Base-by-base conservation (phyloP, 495 filamentous ascomycete genomes). In the Neurospora sp. region DNA sequence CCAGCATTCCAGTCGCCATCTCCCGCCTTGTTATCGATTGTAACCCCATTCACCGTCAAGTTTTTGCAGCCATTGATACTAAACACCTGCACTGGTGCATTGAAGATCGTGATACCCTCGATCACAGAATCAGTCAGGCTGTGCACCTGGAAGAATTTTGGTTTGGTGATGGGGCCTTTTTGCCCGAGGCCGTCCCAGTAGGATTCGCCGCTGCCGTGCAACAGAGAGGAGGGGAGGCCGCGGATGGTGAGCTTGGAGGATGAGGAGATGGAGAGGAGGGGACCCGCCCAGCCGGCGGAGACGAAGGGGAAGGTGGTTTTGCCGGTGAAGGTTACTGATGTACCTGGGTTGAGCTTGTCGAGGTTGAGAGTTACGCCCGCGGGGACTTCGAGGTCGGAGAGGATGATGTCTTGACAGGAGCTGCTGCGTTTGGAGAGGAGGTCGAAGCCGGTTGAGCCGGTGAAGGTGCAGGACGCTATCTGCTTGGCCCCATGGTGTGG, bases 61-160 rank as follows among this genome's bases (percentile, higher is more conserved):
- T 86, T 83, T n/a, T 81, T 79, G 2, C 81, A 78, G 8, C 80
- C 78, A 78, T 88, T 84, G 71, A 92, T 86, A 72, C 82, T 86
- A 78, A 92, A 86, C 31, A 80, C 83, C 73, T 92, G 90, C 7
- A 91, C 88, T 0, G 89, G 90, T 22, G 87, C 86, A 79, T 92
- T 90, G 59, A 81, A 73, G 71, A 86, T 80, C 39, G 80, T 75
- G 20, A 86, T 44, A 39, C 80, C 78, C 14, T 77, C 77, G 68
- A 87, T 85, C 11, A 78, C 69, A 4, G 84, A 86, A 1, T 72
- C 68, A 16, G 76, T 77, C 39, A 88, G 74, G 12, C 59, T 74
- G 72, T 86, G 84, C 18, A 82, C 86, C 69, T 78, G 78, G 80
- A 88, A 88, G 79, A 88, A 88, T 78, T 87, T 87, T 74, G 82